phyloP scores from a whole-genome alignment of 306 rosid genomes.

The Myrica gale region DNA sequence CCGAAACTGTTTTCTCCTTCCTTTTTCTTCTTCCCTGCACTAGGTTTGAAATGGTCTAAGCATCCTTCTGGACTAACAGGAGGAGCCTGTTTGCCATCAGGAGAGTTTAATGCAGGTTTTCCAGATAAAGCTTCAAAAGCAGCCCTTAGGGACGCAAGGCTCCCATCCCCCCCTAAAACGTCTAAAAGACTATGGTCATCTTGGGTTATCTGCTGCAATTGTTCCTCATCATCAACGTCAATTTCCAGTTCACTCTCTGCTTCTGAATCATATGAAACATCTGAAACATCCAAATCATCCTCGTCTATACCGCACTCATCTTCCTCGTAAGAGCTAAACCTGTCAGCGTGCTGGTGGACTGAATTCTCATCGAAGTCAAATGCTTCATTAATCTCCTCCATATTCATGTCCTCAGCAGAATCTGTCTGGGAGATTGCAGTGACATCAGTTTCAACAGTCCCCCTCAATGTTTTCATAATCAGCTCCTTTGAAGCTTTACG shows the following conservation, averaged over 20 bases:
- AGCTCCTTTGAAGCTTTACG: slow-evolving; percentile 64
- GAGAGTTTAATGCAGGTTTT: slow-evolving; percentile 32
- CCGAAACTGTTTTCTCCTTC: slow-evolving; percentile 25
- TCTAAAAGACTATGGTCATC: slow-evolving; percentile 39
- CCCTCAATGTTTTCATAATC: slow-evolving; percentile 38
- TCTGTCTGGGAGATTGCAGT: slow-evolving; percentile 31
- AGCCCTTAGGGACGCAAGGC: slow-evolving; percentile 62
- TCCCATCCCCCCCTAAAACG: slow-evolving; percentile 50
- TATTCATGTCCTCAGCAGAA: slow-evolving; percentile 46
- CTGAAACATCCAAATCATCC: slow-evolving; percentile 50
- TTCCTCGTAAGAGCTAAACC: slow-evolving; percentile 63
- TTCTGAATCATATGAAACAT: slow-evolving; percentile 61
- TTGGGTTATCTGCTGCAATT: slow-evolving; percentile 24
- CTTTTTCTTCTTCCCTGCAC: slow-evolving; percentile 25
- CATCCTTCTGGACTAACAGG: slow-evolving; percentile 32
- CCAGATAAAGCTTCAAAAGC: slow-evolving; percentile 70
- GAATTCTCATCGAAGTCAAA: slow-evolving; percentile 54
- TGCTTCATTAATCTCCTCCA: slow-evolving; percentile 73
- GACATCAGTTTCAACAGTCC: slow-evolving; percentile 33
- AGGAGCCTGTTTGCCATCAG: slow-evolving; percentile 31
- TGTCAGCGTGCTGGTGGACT: slow-evolving; percentile 46
- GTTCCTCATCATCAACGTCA: slow-evolving; percentile 33
- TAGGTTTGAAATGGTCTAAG: slow-evolving; percentile 36
- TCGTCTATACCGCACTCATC: slow-evolving; percentile 39
- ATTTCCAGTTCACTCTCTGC: slow-evolving; percentile 68